These are phyloP conservation scores for Phytopythium litorale DNA, from an alignment of 352 stramenopile species.

Conservation along the genomic window DNA sequence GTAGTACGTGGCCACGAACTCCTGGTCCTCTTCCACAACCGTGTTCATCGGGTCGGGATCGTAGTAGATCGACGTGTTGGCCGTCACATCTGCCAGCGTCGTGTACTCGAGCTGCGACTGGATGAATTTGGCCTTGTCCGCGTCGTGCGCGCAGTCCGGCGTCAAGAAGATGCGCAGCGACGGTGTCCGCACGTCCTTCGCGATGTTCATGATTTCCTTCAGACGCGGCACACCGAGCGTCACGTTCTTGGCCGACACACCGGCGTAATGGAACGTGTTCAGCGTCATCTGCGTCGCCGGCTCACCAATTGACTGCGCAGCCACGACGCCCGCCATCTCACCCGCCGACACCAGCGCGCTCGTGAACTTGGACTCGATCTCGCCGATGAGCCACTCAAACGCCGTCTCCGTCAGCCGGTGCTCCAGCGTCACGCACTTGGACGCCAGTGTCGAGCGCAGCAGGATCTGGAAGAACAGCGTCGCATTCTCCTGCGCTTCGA, in stretches of 20 bases:
- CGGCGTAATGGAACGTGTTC: slow-evolving; percentile 99
- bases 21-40: slow-evolving; percentile 95
- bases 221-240: slow-evolving; percentile 98
- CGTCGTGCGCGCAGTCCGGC: slow-evolving; percentile 83
- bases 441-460: slow-evolving; percentile 93
- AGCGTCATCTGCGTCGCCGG: slow-evolving; percentile 99
- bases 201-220: slow-evolving; percentile 99
- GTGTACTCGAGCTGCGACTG: slow-evolving; percentile 97
- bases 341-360: slow-evolving; percentile 94
- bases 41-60: slow-evolving; percentile 97
- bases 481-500: slow-evolving; percentile 97
- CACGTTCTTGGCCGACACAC: slow-evolving; percentile 99
- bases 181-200: slow-evolving; percentile 97
- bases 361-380: slow-evolving; percentile 98
- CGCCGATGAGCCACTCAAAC: slow-evolving; percentile 94
- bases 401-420: slow-evolving; percentile 95
- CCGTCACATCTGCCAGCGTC: slow-evolving; percentile 94
- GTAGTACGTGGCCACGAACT: slow-evolving; percentile 98
- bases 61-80: slow-evolving; percentile 98
- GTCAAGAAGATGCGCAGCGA: slow-evolving; percentile 95
- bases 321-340: slow-evolving; percentile 98
- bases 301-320: slow-evolving; percentile 99
- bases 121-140: slow-evolving; percentile 88
- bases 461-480: slow-evolving; percentile 98
- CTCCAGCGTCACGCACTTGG: slow-evolving; percentile 96